Conservation (phyloP, 345 rosid species). For the Eucalyptus sp. region DNA sequence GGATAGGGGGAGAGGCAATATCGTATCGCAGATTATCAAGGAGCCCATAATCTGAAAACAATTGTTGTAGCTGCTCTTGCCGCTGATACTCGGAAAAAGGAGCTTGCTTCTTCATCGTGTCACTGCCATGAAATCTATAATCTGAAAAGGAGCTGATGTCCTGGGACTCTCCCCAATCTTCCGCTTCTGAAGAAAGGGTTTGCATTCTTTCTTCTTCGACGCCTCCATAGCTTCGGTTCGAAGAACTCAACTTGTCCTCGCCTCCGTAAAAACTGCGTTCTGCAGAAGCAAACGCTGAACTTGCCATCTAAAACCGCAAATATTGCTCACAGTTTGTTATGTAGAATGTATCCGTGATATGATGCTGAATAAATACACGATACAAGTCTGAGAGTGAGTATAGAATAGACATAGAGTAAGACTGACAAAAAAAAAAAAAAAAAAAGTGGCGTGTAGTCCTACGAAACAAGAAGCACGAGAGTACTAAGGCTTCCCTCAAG, state of each 20-base stretch:
- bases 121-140: slow-evolving; percentile 2
- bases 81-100: slow-evolving; percentile 5
- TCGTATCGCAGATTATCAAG: slow-evolving; percentile 6
- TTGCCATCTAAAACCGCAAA: not conserved
- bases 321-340: not conserved
- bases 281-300: not conserved
- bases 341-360: not conserved
- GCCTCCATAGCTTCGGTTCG: not conserved
- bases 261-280: not conserved
- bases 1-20: slow-evolving; percentile 10
- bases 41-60: not conserved
- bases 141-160: not conserved
- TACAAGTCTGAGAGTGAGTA: not conserved
- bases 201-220: not conserved
- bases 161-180: not conserved
- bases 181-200: not conserved
- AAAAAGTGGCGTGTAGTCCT: not conserved
- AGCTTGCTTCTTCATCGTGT: not conserved
- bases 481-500: not conserved
- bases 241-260: slow-evolving; percentile 3
- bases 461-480: not conserved
- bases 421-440: too few relatives aligned
- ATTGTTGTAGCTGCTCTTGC: not conserved
- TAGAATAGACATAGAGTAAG: too few relatives aligned
- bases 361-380: not conserved